Conservation (phyloP, 306 rosid species). For the Cicer chorassanicum region DNA sequence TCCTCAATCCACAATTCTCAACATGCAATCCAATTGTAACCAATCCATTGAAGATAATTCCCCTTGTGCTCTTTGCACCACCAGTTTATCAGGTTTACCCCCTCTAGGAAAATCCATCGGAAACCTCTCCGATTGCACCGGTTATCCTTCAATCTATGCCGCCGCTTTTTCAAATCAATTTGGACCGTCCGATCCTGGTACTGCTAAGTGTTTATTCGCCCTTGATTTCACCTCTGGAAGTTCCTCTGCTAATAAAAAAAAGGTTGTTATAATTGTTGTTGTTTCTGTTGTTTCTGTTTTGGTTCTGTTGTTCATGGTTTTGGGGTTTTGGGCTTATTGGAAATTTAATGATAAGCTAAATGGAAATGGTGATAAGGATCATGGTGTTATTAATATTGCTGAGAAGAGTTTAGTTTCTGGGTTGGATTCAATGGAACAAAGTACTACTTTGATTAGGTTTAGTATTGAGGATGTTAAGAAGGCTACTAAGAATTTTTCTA, state of each 20-base stretch:
- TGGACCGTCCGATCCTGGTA: constrained; percentile 74
- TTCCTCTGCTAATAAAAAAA: constrained; percentile 40
- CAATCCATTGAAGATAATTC: constrained; percentile 66
- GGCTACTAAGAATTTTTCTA: constrained; percentile 74
- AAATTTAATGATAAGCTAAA: constrained; percentile 39
- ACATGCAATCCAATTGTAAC: constrained; percentile 51
- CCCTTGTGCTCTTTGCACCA: constrained; percentile 76
- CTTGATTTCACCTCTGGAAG: constrained; percentile 36
- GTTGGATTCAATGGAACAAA: constrained; percentile 70
- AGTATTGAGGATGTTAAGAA: constrained; percentile 71
- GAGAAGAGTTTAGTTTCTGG: constrained; percentile 59
- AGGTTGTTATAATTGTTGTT: constrained; percentile 50
- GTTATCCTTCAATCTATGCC: constrained; percentile 60
- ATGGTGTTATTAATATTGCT: constrained; percentile 29
- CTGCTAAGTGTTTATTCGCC: constrained; percentile 67
- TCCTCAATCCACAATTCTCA: neutral
- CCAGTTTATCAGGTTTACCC: constrained; percentile 52
- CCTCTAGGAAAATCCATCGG: constrained; percentile 56
- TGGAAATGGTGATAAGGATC: constrained; percentile 41
- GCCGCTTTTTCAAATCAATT: constrained; percentile 64
- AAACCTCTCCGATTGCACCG: constrained; percentile 67
- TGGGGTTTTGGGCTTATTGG: constrained; percentile 54
- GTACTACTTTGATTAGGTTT: constrained; percentile 72
- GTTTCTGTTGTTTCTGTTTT: constrained; percentile 49
- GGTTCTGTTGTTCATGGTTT: constrained; percentile 31